A percentile compares a stretch with the other conserved stretches of the same genome.
Evolutionary conservation across 805 yeast genomes (phyloP).

Genomic region (Myxozyma neglecta): DNA sequence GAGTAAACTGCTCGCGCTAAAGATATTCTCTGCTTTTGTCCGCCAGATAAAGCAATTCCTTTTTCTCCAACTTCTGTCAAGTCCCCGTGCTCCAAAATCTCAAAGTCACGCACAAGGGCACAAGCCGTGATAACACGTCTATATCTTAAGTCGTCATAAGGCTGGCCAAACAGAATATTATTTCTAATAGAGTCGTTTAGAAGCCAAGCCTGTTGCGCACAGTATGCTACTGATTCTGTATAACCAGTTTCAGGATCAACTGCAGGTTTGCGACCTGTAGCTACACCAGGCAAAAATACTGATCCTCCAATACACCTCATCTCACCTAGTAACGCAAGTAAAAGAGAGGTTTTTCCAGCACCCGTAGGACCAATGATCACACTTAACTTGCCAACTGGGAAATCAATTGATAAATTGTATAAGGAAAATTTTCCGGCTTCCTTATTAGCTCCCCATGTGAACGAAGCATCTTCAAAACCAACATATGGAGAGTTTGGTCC

Average conservation of each 20-base stretch:
- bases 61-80: conserved; percentile 94
- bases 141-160: conserved; percentile 76
- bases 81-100: conserved; percentile 84
- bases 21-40: conserved; percentile 95
- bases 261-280: conserved; percentile 61
- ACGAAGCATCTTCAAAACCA: conserved; percentile 72
- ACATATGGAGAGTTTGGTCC: conserved; percentile 60
- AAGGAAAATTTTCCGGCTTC: conserved; percentile 58
- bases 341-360: conserved; percentile 79
- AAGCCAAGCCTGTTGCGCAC: conserved; percentile 78
- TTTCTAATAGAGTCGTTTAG: conserved; percentile 83
- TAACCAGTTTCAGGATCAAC: conserved; percentile 74
- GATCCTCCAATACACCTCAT: conserved; percentile 60
- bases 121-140: conserved; percentile 80
- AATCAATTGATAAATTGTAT: conserved; percentile 63
- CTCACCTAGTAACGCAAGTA: conserved; percentile 83
- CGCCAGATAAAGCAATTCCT: conserved; percentile 94
- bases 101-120: conserved; percentile 81
- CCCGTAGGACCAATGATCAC: conserved; percentile 89
- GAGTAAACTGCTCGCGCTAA: conserved; percentile 93
- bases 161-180: conserved; percentile 78
- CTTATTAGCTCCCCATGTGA: conserved; percentile 59
- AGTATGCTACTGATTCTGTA: conserved; percentile 61
- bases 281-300: conserved; percentile 72
- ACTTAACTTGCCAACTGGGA: conserved; percentile 67